These are phyloP conservation scores for Pestalotiopsis sp. DNA, from an alignment of 2,329 filamentous ascomycete genomes.

Conservation along the genomic window DNA sequence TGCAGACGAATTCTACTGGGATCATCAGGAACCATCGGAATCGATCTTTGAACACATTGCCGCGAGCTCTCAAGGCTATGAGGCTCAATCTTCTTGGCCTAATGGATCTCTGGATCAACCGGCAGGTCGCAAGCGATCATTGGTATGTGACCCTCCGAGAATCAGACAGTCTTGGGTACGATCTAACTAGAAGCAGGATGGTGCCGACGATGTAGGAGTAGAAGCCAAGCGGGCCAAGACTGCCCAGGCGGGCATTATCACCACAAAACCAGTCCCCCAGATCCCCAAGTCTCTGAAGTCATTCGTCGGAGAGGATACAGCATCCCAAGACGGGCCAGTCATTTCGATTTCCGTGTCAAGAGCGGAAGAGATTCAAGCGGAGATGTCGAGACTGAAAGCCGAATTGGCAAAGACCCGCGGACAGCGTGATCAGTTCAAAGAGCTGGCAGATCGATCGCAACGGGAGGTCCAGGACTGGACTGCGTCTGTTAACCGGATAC, in stretches of 20 bases:
- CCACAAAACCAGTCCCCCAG: conserved; percentile 21
- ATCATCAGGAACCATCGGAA: conserved; percentile 48
- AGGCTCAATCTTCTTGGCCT: conserved; percentile 28
- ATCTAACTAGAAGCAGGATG: conserved; percentile 32
- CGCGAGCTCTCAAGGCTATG: conserved; percentile 35
- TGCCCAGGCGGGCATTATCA: conserved; percentile 27
- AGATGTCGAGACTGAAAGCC: conserved; percentile 41
- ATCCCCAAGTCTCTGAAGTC: conserved; percentile 34
- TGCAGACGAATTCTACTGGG: conserved; percentile 45
- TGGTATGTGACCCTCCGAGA: conserved; percentile 38
- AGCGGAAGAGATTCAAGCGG: conserved; percentile 28
- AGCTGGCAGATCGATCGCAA: conserved; percentile 46
- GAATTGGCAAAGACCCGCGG: conserved; percentile 34
- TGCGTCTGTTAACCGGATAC: conserved; percentile 45
- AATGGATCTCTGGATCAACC: conserved; percentile 16
- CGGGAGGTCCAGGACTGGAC: conserved; percentile 48
- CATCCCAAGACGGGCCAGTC: conserved; percentile 23
- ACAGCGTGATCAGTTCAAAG: conserved; percentile 39
- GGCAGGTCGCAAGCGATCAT: conserved; percentile 48
- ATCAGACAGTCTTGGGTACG: neutral
- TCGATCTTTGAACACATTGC: conserved; percentile 51
- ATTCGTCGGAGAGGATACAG: conserved; percentile 27
- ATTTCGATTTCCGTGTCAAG: conserved; percentile 31
- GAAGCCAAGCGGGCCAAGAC: conserved; percentile 34
- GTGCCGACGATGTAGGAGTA: conserved; percentile 30